A percentile compares a stretch with the other conserved stretches of the same genome.
Conservation (phyloP, 202 grass and related monocot species). For the Panicum virgatum region DNA sequence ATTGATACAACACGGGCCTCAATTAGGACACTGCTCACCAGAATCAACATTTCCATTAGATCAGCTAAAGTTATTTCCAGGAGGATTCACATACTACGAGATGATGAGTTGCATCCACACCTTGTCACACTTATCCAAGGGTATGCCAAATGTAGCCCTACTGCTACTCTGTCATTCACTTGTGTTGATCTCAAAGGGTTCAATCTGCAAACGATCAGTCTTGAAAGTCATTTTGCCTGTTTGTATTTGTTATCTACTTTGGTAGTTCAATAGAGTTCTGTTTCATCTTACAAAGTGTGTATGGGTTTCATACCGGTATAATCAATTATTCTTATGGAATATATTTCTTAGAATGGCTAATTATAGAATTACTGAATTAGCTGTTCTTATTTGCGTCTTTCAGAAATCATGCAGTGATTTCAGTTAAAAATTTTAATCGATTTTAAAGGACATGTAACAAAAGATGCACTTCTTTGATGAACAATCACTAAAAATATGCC, state of each 20-base stretch:
- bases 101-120: conserved; percentile 65
- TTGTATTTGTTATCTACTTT: not conserved
- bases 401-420: not conserved
- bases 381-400: not conserved
- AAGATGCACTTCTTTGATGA: not conserved
- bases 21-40: conserved; percentile 61
- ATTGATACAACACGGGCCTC: conserved; percentile 58
- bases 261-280: not conserved
- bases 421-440: not conserved
- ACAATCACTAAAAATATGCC: not conserved
- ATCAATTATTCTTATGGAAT: not conserved
- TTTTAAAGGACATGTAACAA: not conserved
- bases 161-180: not conserved
- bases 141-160: conserved; percentile 47
- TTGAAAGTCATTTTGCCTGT: not conserved
- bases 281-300: not conserved
- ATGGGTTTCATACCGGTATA: not conserved
- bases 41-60: conserved; percentile 69
- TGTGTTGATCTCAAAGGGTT: not conserved
- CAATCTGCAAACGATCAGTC: not conserved
- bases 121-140: conserved; percentile 75
- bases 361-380: not conserved
- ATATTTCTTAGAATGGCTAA: not conserved
- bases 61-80: conserved; percentile 70
- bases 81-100: conserved; percentile 78